phyloP scores from a whole-genome alignment of 2,329 filamentous ascomycete genomes.

The Aspergillus spinulosporus region DNA sequence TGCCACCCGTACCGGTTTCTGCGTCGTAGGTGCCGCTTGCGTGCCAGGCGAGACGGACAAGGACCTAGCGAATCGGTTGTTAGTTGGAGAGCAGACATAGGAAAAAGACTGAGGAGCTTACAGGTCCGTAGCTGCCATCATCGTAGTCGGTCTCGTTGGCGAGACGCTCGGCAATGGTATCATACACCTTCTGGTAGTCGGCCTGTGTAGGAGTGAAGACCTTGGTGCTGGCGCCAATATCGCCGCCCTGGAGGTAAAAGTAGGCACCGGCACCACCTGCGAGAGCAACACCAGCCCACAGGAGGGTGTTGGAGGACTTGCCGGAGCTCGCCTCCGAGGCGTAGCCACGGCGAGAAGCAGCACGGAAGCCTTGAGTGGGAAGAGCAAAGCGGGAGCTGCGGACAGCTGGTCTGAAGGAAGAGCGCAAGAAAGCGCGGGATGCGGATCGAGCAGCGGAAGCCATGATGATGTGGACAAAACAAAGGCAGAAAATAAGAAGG shows the following conservation, averaged over 20 bases:
- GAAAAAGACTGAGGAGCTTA: constrained; percentile 29
- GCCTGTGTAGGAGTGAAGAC: constrained; percentile 72
- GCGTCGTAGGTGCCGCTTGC: constrained; percentile 89
- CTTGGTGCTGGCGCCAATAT: constrained; percentile 37
- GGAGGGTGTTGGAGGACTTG: constrained; percentile 52
- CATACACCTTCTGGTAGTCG: constrained; percentile 95
- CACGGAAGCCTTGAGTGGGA: constrained; percentile 67
- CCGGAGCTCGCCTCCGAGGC: constrained; percentile 64
- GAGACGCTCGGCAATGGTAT: constrained; percentile 75
- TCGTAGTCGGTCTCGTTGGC: constrained; percentile 94
- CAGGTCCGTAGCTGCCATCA: constrained; percentile 92
- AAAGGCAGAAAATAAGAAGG: constrained; percentile 6
- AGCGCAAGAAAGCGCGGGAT: constrained; percentile 46
- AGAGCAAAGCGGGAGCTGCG: constrained; percentile 61
- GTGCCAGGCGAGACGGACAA: constrained; percentile 92
- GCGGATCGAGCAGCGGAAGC: constrained; percentile 41
- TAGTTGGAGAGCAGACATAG: not conserved
- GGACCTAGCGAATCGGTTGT: constrained; percentile 48
- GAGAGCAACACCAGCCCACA: constrained; percentile 61
- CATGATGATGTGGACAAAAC: constrained; percentile 19
- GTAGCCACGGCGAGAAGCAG: constrained; percentile 75
- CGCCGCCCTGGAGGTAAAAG: constrained; percentile 59
- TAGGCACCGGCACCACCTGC: constrained; percentile 66
- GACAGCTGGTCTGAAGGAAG: constrained; percentile 44
- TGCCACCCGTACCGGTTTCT: constrained; percentile 83